phyloP scores from a whole-genome alignment of 495 filamentous ascomycete species.

The Penicillium waksmanii region DNA sequence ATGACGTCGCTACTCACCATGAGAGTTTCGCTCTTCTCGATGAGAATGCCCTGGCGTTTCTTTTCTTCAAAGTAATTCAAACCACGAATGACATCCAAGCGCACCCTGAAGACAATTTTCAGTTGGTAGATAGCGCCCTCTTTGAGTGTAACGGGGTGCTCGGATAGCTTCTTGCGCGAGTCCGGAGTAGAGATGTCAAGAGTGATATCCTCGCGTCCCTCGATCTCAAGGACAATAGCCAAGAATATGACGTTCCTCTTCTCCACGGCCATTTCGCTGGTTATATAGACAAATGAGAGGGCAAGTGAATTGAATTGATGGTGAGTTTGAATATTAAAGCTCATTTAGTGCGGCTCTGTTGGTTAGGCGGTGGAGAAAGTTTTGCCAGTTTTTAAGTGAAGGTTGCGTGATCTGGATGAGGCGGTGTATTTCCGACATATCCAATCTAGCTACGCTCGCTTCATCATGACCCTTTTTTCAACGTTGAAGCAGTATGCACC shows the following conservation, averaged over 20 bases:
- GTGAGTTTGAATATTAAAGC: not conserved
- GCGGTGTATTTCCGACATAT: too few relatives aligned
- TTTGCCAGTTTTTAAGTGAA: too few relatives aligned
- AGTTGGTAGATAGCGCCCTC: slow-evolving; percentile 4
- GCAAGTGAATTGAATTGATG: not conserved
- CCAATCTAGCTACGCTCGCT: too few relatives aligned
- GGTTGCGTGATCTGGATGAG: too few relatives aligned
- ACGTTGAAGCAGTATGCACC: not conserved
- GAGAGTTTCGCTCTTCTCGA: slow-evolving; percentile 8
- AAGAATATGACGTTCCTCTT: not conserved
- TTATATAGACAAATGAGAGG: not conserved
- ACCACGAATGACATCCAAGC: not conserved
- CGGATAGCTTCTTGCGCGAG: slow-evolving; percentile 9
- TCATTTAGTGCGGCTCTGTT: not conserved
- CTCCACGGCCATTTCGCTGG: not conserved
- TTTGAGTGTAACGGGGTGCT: slow-evolving; percentile 2
- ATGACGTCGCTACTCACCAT: not conserved
- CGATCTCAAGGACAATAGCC: slow-evolving; percentile 1
- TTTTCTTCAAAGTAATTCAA: slow-evolving; percentile 5
- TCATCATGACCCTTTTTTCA: too few relatives aligned
- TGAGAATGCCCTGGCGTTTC: slow-evolving; percentile 4
- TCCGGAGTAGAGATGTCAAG: slow-evolving; percentile 6
- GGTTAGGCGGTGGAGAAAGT: not conserved
- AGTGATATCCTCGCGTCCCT: slow-evolving; percentile 4
- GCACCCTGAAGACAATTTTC: slow-evolving; percentile 5